Evolutionary conservation across 257 asterid genomes (phyloP).

Genomic region (Anisodus acutangulus): DNA sequence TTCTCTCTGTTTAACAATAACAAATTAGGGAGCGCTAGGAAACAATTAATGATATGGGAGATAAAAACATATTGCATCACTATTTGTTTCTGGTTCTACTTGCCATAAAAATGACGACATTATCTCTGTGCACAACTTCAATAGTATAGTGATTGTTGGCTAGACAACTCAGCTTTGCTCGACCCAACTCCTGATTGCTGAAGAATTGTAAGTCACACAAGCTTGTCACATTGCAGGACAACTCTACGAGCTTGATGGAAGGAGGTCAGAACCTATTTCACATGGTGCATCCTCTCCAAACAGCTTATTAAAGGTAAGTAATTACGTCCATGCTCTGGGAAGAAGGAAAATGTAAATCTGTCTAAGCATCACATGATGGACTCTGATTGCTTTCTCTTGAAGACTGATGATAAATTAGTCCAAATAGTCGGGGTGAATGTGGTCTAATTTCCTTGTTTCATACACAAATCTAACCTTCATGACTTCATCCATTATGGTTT

Average conservation of each 20-base stretch:
- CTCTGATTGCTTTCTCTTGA: neutral
- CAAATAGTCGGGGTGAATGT: neutral
- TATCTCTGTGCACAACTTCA: neutral
- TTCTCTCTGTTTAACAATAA: neutral
- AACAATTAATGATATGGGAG: neutral
- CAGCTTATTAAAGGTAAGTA: conserved; percentile 63
- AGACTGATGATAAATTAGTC: neutral
- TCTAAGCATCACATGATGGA: neutral
- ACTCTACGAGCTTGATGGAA: conserved; percentile 92
- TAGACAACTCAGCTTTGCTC: neutral
- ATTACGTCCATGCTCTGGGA: neutral
- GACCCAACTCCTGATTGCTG: neutral
- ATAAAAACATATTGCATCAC: neutral
- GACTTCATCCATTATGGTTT: neutral
- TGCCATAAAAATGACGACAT: neutral
- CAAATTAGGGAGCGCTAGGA: neutral
- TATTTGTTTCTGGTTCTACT: neutral
- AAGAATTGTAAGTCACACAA: neutral
- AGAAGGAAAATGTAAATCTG: neutral
- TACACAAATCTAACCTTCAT: neutral
- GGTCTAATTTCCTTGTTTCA: neutral
- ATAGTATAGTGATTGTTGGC: neutral
- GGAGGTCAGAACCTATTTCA: conserved; percentile 78
- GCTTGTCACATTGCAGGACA: conserved; percentile 50
- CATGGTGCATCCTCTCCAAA: conserved; percentile 78